Evolutionary conservation across 306 rosid genomes (phyloP), one percentile per base, ranked within the genome.

Genomic region (Geum urbanum): DNA sequence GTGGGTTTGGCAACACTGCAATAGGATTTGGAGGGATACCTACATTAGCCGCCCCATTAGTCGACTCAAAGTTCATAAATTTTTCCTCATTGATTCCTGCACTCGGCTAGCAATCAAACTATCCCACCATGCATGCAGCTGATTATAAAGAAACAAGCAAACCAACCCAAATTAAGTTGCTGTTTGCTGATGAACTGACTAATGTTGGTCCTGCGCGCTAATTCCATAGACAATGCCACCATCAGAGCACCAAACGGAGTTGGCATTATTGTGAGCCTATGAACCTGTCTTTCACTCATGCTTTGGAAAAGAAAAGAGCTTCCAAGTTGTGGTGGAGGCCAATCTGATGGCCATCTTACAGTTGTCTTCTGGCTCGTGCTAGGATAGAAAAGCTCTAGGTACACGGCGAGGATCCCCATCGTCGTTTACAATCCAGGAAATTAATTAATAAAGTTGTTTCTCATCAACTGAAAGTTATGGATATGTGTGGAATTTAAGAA

Each of bases 81-180:
- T 94, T 97, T 71, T 78, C 96, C 45, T 77, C 91, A 47, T 59
- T 90, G 71, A 48, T 87, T 61, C 92, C 89, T 0, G 94, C 87
- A 0, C 67, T 83, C 12, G 92, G 99, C 16, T 46, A 90, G 92
- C 85, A 55, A 73, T 94, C 61, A 94, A 94, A n/a, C 82, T 91
- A 90, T 64, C 99, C 96, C 14, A 84, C 78, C 9, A 83, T 94
- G 72, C 96, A 91, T n/a, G n/a, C n/a, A n/a, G 56, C 83, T 94
- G 2, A 78, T 71, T 88, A 74, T 60, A 57, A 63, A 58, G 13
- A 62, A 77, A 67, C 40, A 73, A 15, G 68, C 32, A 51, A 4
- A n/a, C n/a, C n/a, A n/a, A n/a, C 71, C 54, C 12, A 81, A 89
- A 9, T n/a, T n/a, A n/a, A n/a, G 41, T 72, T 0, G 82, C 74